Evolutionary conservation across 1,139 yeast species (phyloP), one percentile per base, ranked within the genome.

Genomic region (Diutina ranongensis): DNA sequence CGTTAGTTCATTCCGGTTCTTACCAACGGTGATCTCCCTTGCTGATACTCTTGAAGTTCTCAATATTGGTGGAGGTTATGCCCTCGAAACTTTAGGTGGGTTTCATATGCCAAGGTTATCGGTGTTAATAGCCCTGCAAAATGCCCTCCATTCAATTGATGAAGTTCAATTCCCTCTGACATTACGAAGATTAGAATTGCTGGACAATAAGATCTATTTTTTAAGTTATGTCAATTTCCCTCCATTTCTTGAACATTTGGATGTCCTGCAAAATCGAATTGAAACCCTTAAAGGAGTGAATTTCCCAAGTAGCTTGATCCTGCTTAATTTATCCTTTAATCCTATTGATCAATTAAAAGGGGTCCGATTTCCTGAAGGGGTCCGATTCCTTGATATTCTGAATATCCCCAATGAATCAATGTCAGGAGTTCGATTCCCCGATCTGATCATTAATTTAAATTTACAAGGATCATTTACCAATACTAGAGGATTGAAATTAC

Each of bases 401-500:
- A 65, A 67, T 49, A 63, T 70, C 13, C 75, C 76, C 3, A 71
- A 69, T 51, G 76, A 71, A 49, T 64, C 73, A 4, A 70, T 71
- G 76, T 64, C 74, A 0, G 73, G 75, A 0, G 64, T 71, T 10
- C 68, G 67, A 48, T 69, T 71, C 47, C 76, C 76, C 0, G 76
- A 71, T 46, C 61, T 57, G 60, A 54, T 67, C 32, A 53, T 55
- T 18, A 61, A 60, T 3, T 59, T 71, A 44, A 71, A 71, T 49
- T 54, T 71, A 15, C 74, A 69, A 51, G 68, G 67, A 44, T 65
- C 72, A 4, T 71, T 71, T 75, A 68, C 74, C 1, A 69, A 62
- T 49, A 68, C 74, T 1, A 56, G 75, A 47, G 76, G 76, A 0
- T 58, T 71, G 44, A 71, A 70, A 49, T 51, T 71, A 20, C 74